phyloP scores from a whole-genome alignment of 768 basidiomycete species.

The Calvatia gigantea region DNA sequence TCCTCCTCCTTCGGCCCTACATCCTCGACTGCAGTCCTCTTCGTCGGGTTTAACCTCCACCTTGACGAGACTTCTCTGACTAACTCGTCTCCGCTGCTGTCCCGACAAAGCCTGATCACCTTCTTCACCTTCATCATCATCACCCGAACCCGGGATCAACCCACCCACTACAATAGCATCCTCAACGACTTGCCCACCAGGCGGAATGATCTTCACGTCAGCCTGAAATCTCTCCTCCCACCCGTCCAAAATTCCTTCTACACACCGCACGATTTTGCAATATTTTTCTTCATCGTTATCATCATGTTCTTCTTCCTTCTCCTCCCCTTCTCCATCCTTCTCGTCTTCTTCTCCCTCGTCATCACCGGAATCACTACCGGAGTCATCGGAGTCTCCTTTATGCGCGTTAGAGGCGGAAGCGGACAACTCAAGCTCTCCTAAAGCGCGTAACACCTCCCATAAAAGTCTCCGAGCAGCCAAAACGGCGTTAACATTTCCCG shows the following conservation, averaged over 20 bases:
- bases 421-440: background rate
- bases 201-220: background rate
- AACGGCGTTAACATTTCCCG: conserved; percentile 5
- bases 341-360: background rate
- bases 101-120: background rate
- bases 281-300: background rate
- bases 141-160: background rate
- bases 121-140: background rate
- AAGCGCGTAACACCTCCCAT: background rate
- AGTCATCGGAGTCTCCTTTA: background rate
- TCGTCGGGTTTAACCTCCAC: background rate
- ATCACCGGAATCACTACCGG: background rate
- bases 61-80: background rate
- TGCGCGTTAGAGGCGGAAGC: background rate
- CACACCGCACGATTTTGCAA: background rate
- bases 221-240: background rate
- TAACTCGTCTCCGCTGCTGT: background rate
- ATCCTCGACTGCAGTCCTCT: background rate
- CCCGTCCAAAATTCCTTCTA: background rate
- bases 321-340: background rate
- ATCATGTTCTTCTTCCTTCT: background rate
- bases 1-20: background rate
- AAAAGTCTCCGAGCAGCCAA: background rate
- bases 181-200: background rate
- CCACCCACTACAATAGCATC: conserved; percentile 1